Evolutionary conservation across 306 rosid genomes (phyloP), one percentile per base, ranked within the genome.

Genomic region (Alnus glutinosa): DNA sequence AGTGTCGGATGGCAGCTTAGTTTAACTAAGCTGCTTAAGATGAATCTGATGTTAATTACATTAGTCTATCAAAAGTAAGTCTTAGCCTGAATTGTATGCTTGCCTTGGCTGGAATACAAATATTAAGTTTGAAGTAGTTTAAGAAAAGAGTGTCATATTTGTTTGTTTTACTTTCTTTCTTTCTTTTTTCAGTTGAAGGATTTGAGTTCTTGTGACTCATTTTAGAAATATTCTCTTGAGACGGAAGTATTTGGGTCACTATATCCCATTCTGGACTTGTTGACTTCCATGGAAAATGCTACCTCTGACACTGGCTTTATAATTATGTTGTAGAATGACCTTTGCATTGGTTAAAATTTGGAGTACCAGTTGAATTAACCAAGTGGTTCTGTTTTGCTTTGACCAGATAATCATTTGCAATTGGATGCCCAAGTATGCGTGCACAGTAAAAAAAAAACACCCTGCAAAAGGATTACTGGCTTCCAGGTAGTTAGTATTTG

Each of bases 391-490:
- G 9, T 52, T 81, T 82, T 79, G 55, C 64, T 83, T 79, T 80
- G 75, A 82, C 55, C 94, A 91, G 99, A 90, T 55, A 91, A 86
- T 86, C 91, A 66, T 39, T 80, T 96, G 86, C 89, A 91, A 75
- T 82, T 87, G 74, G 98, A 93, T 77, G 79, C 82, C 70, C 90
- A 85, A 77, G 61, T 90, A 68, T 83, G 88, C 86, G 79, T 96
- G 64, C 81, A 76, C 80, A 81, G 82, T 77, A 96, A 96, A 79
- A 96, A 90, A 94, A 96, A 91, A 85, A 75, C 92, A 47, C 76
- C 89, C 8, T 89, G 90, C 83, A 90, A 90, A 90, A 92, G 88
- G 91, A 93, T 96, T 58, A 87, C 92, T 15, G 92, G 97, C 84
- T 91, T 96, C 81, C 94, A 93, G 96, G 99, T 95, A 81, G 51